Base-by-base conservation (phyloP, 2,329 filamentous ascomycete genomes). In the Arthrobotrys sinensis region DNA sequence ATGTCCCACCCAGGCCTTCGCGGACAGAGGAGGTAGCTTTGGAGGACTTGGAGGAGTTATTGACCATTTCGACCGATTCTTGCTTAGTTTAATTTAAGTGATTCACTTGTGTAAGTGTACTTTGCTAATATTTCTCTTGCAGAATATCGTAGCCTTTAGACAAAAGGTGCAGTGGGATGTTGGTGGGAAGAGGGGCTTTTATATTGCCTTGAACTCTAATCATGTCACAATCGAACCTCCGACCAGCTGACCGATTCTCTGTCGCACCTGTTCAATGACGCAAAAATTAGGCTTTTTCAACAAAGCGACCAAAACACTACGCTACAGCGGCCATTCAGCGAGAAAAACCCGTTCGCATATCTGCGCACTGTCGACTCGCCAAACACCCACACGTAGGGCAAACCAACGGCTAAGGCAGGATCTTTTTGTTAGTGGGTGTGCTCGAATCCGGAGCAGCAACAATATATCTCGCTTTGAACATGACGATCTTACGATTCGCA, bases 61-160 rank as follows among this genome's bases (percentile, higher is more conserved):
- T 64, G 62, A 67, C 52, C 63, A 68, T 76, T 55, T 62, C 64
- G 40, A n/a, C 5, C 7, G 10, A 36, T 36, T 7, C 21, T 45
- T 45, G 1, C 1, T 8, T 2, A 12, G 10, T 55, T 32, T 6
- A 16, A 3, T 55, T 2, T 34, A 32, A 10, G 8, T 52, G 36
- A 38, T 12, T 38, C 3, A 10, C 36, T 8, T 6, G 36, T 38
- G 12, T 38, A 38, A 10, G 8, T 38, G 36, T 8, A 38, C 12
- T 38, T 38, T 38, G 6, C 4, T 28, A 28, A 28, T 28, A 28
- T 28, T 28, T 28, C 4, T 2, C 24, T 2, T 2, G 24, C 4
- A 28, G 24, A 28, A 8, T 38, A 38, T 38, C 12, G 36, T 38
- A 38, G 36, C 12, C 36, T 38, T 12, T 38, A 10, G 8, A 12